phyloP scores from a whole-genome alignment of 2,329 filamentous ascomycete species.

The Graphiopsis chlorocephala region DNA sequence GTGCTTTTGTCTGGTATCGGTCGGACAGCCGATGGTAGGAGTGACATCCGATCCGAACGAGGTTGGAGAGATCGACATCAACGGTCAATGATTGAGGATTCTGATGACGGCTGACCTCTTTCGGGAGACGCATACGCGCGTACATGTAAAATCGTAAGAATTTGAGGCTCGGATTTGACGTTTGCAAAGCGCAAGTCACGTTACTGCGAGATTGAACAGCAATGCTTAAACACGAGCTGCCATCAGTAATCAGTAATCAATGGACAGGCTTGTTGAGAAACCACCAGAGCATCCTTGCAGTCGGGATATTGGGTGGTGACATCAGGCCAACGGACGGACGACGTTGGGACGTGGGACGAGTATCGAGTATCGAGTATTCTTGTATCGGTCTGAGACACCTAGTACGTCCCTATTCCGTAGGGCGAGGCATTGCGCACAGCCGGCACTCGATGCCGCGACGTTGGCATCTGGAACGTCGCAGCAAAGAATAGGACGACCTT shows the following conservation, averaged over 20 bases:
- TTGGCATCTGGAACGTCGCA: too few species aligned
- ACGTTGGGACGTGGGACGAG: too few species aligned
- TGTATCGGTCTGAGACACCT: not conserved
- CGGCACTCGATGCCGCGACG: not conserved
- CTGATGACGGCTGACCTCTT: not conserved
- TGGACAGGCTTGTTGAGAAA: too few species aligned
- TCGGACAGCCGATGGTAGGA: not conserved
- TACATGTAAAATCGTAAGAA: not conserved
- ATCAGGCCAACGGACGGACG: not conserved
- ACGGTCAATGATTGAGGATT: not conserved
- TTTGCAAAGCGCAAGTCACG: too few species aligned
- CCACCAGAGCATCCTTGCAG: not conserved
- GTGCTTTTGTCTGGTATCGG: not conserved
- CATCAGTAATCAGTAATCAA: too few species aligned
- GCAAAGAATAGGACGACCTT: not conserved
- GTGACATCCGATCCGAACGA: not conserved
- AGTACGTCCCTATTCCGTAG: too few species aligned
- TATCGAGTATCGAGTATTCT: too few species aligned
- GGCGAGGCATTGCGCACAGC: not conserved
- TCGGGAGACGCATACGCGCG: not conserved
- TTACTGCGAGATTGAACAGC: too few species aligned
- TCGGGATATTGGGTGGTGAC: not conserved
- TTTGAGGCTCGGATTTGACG: too few species aligned
- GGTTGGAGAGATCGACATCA: not conserved
- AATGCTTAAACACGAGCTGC: too few species aligned